Evolutionary conservation across 2,329 filamentous ascomycete species (phyloP).

Genomic region (Phoma herbarum): DNA sequence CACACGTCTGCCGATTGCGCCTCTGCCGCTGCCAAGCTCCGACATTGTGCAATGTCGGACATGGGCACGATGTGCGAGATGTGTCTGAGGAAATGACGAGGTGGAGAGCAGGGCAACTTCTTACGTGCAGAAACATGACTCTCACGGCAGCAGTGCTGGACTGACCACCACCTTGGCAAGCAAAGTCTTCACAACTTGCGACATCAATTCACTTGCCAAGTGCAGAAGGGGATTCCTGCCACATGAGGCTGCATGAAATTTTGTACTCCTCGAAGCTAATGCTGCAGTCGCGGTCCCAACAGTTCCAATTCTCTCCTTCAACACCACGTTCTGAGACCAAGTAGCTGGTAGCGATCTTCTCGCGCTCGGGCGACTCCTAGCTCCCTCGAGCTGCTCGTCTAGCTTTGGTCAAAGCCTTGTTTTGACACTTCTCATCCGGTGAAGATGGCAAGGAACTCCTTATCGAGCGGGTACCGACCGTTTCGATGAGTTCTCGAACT

Average conservation of each 20-base stretch:
- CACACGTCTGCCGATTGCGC: constrained; percentile 18
- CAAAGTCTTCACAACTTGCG: constrained; percentile 3
- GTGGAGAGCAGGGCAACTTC: constrained; percentile 8
- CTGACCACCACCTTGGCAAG: constrained; percentile 9
- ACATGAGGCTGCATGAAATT: not conserved
- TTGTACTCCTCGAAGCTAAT: constrained; percentile 4
- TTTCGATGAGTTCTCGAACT: not conserved
- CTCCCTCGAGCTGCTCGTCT: not conserved
- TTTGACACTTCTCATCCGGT: constrained; percentile 5
- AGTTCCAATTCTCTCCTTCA: constrained; percentile 7
- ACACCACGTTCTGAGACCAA: not conserved
- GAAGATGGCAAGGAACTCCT: constrained; percentile 2
- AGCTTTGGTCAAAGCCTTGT: not conserved
- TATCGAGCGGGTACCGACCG: not conserved
- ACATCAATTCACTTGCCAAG: constrained; percentile 3
- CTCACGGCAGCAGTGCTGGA: constrained; percentile 4
- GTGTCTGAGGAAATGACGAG: constrained; percentile 8
- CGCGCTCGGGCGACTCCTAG: constrained; percentile 4
- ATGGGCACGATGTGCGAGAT: constrained; percentile 1
- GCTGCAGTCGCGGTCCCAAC: constrained; percentile 13
- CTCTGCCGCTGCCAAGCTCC: constrained; percentile 21
- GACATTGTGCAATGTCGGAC: constrained; percentile 13
- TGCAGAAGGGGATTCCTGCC: not conserved
- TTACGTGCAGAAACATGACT: constrained; percentile 23
- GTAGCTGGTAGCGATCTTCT: constrained; percentile 5